Percentiles rank a stretch among this genome's conserved stretches.
Evolutionary conservation across 345 rosid species (phyloP).

Genomic region (Microcos paniculata): DNA sequence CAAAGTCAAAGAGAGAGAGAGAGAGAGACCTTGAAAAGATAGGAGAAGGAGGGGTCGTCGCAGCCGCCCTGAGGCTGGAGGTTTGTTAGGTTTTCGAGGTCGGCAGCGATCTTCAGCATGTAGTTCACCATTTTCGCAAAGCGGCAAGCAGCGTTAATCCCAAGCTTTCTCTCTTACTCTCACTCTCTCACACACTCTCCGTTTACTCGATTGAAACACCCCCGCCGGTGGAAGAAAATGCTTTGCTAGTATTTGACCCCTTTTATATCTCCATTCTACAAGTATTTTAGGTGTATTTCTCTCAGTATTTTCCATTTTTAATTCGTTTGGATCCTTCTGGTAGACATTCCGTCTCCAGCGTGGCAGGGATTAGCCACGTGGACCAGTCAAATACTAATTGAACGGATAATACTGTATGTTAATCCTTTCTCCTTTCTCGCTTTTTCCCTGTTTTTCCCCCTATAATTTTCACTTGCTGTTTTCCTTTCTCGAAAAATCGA

Average conservation of each 20-base stretch:
- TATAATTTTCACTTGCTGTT: too few relatives aligned
- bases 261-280: neutral
- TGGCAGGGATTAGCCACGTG: neutral
- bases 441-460: too few relatives aligned
- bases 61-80: constrained; percentile 85
- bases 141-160: constrained; percentile 1
- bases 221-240: neutral
- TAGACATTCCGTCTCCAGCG: neutral
- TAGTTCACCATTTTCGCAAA: constrained; percentile 67
- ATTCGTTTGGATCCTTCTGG: neutral
- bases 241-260: neutral
- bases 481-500: too few relatives aligned
- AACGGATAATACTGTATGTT: too few relatives aligned
- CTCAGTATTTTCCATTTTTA: neutral
- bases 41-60: constrained; percentile 74
- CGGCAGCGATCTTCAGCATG: constrained; percentile 72
- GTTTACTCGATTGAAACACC: neutral
- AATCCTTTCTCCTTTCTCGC: too few relatives aligned
- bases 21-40: constrained; percentile 69
- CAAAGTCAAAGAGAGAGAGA: neutral
- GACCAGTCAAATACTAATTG: too few relatives aligned
- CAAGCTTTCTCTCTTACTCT: neutral
- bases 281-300: neutral
- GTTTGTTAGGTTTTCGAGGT: constrained; percentile 71
- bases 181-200: neutral